A percentile compares a stretch with the other conserved stretches of the same genome.
Conservation (phyloP, 352 stramenopile genomes). For the Phytophthora cryptogea region DNA sequence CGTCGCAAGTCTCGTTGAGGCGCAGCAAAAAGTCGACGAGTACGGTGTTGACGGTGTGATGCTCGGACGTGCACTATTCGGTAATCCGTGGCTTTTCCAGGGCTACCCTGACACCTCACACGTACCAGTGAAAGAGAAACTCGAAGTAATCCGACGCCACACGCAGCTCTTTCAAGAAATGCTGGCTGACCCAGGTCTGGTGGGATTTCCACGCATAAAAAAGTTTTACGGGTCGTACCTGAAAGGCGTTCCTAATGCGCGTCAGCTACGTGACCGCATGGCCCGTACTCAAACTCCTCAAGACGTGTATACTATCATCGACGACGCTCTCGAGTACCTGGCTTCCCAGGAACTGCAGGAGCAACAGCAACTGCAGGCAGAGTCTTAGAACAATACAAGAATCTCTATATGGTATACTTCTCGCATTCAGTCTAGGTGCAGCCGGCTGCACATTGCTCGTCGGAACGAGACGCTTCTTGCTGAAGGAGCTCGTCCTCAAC, state of each 20-base stretch:
- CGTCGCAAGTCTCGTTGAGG: slow-evolving; percentile 67
- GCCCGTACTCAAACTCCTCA: slow-evolving; percentile 42
- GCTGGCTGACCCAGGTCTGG: slow-evolving; percentile 43
- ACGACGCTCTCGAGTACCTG: slow-evolving; percentile 52
- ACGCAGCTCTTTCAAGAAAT: slow-evolving; percentile 75
- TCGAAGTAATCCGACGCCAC: slow-evolving; percentile 65
- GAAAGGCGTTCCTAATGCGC: slow-evolving; percentile 72
- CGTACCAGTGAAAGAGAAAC: slow-evolving; percentile 51
- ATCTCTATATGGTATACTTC: slow-evolving; percentile 27
- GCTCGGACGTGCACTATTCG: slow-evolving; percentile 77
- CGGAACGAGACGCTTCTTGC: slow-evolving; percentile 5
- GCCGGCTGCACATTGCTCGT: slow-evolving; percentile 6
- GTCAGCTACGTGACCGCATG: slow-evolving; percentile 68
- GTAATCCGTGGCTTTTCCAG: slow-evolving; percentile 85
- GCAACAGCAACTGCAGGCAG: slow-evolving; percentile 12
- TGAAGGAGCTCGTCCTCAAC: slow-evolving; percentile 62
- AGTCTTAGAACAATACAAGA: slow-evolving; percentile 9
- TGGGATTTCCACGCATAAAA: slow-evolving; percentile 76
- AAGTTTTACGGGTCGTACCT: slow-evolving; percentile 84
- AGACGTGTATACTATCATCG: slow-evolving; percentile 64
- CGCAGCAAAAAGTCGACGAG: slow-evolving; percentile 60
- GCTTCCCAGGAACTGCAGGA: slow-evolving; percentile 27
- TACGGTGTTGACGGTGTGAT: slow-evolving; percentile 83
- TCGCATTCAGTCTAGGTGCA: slow-evolving; percentile 18
- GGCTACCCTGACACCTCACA: slow-evolving; percentile 58